Conservation (phyloP, 108 stramenopile species). For the Skeletonema potamos region DNA sequence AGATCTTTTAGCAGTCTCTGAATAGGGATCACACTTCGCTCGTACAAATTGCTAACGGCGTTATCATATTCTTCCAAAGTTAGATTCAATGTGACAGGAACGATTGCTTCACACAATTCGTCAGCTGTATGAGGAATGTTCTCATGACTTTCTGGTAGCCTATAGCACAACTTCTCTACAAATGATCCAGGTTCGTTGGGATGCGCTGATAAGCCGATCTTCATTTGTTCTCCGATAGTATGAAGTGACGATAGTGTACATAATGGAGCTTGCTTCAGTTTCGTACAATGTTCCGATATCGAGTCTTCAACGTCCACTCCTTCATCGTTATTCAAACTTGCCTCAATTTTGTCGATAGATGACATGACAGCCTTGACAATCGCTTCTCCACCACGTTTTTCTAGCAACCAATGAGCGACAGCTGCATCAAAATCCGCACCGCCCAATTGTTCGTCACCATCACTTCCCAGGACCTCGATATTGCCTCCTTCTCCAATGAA, state of each 20-base stretch:
- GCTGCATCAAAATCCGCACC: slow-evolving; percentile 92
- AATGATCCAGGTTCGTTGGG: slow-evolving; percentile 22
- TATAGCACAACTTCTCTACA: slow-evolving; percentile 34
- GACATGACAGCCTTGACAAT: slow-evolving; percentile 22
- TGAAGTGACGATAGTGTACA: slow-evolving; percentile 82
- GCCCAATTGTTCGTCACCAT: slow-evolving; percentile 90
- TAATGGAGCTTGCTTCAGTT: slow-evolving; percentile 47
- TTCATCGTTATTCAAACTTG: neutral
- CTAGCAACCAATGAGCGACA: slow-evolving; percentile 66
- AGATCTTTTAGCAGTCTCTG: slow-evolving; percentile 78
- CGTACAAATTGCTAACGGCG: slow-evolving; percentile 65
- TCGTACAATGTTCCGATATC: slow-evolving; percentile 53
- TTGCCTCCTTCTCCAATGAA: slow-evolving; percentile 91
- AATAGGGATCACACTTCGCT: slow-evolving; percentile 80
- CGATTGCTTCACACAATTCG: slow-evolving; percentile 56
- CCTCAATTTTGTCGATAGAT: slow-evolving; percentile 29
- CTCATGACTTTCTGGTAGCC: slow-evolving; percentile 3
- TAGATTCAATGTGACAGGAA: slow-evolving; percentile 48
- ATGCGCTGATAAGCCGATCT: slow-evolving; percentile 65
- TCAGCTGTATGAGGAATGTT: slow-evolving; percentile 25
- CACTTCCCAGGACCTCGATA: slow-evolving; percentile 91
- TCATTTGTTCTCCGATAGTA: slow-evolving; percentile 79
- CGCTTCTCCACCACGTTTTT: slow-evolving; percentile 16
- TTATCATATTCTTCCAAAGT: slow-evolving; percentile 76
- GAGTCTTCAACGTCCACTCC: slow-evolving; percentile 54